A percentile compares a stretch with the other conserved stretches of the same genome.
Evolutionary conservation across 306 rosid genomes (phyloP).

Genomic region (Dalbergia cultrata): DNA sequence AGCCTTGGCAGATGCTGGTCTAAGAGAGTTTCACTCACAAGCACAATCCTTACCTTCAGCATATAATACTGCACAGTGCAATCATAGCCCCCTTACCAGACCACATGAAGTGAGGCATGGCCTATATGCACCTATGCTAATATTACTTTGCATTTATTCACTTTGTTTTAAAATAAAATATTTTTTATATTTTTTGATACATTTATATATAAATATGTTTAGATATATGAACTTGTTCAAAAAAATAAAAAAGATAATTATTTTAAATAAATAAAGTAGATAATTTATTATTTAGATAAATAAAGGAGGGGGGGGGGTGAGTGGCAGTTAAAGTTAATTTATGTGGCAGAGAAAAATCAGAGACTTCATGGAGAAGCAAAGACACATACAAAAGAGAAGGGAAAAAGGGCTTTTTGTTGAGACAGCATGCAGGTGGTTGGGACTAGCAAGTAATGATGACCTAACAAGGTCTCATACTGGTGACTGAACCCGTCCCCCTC

Average conservation of each 20-base stretch:
- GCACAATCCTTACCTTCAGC: too few relatives aligned
- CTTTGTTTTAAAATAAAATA: too few relatives aligned
- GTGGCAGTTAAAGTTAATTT: conserved; percentile 41
- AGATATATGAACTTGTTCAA: too few relatives aligned
- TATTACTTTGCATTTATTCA: background rate
- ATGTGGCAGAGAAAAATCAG: background rate
- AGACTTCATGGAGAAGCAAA: conserved; percentile 46
- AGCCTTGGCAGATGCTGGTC: background rate
- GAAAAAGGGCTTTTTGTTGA: background rate
- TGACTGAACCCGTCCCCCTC: conserved; percentile 25
- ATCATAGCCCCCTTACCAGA: background rate
- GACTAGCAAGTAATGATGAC: conserved; percentile 57
- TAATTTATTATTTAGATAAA: too few relatives aligned
- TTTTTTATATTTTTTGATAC: too few relatives aligned
- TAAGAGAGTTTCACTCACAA: conserved; percentile 9
- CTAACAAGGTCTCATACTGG: conserved; percentile 24
- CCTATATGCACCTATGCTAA: background rate
- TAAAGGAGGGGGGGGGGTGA: background rate
- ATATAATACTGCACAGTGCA: background rate
- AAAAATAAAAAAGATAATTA: too few relatives aligned
- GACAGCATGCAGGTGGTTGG: conserved; percentile 49
- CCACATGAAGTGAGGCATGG: background rate
- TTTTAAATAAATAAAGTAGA: too few relatives aligned
- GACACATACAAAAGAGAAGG: background rate
- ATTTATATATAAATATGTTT: too few relatives aligned